Evolutionary conservation across 768 basidiomycete species (phyloP).

Genomic region (Nidularia pulvinata): DNA sequence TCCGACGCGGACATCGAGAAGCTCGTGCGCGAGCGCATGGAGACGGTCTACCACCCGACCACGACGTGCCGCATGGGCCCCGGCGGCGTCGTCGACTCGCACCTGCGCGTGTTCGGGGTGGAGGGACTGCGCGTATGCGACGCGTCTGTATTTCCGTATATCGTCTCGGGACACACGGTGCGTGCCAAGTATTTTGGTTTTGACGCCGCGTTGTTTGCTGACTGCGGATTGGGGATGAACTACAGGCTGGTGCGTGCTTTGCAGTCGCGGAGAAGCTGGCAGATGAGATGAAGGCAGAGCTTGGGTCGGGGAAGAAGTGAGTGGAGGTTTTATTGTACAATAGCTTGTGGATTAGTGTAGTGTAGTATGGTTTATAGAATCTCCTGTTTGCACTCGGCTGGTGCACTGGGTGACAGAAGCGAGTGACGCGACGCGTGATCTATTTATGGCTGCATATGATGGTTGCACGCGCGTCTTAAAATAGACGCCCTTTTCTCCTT

Average conservation of each 20-base stretch:
- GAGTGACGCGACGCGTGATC: too few relatives aligned
- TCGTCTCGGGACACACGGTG: constrained; percentile 47
- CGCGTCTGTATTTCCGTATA: constrained; percentile 44
- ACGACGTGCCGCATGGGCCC: constrained; percentile 48
- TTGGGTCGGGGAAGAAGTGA: background rate
- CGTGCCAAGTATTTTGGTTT: constrained; percentile 10
- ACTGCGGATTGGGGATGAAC: too few relatives aligned
- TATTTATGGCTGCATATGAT: background rate
- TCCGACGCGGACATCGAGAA: constrained; percentile 40
- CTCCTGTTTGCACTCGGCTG: too few relatives aligned
- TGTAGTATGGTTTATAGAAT: too few relatives aligned
- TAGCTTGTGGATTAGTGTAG: too few relatives aligned
- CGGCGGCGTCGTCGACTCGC: constrained; percentile 35
- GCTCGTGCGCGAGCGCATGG: constrained; percentile 35
- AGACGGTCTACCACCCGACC: constrained; percentile 49
- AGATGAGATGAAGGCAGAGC: constrained; percentile 24
- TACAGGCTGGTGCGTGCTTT: constrained; percentile 26
- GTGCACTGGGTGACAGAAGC: too few relatives aligned
- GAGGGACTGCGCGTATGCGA: constrained; percentile 44
- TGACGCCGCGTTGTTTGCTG: background rate
- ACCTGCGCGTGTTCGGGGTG: constrained; percentile 37
- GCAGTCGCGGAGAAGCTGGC: constrained; percentile 32
- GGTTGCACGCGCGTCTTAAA: background rate
- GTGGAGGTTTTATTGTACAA: too few relatives aligned
- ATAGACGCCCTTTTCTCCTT: background rate